Evolutionary conservation across 257 asterid genomes (phyloP).

Genomic region (Solanum okadae): DNA sequence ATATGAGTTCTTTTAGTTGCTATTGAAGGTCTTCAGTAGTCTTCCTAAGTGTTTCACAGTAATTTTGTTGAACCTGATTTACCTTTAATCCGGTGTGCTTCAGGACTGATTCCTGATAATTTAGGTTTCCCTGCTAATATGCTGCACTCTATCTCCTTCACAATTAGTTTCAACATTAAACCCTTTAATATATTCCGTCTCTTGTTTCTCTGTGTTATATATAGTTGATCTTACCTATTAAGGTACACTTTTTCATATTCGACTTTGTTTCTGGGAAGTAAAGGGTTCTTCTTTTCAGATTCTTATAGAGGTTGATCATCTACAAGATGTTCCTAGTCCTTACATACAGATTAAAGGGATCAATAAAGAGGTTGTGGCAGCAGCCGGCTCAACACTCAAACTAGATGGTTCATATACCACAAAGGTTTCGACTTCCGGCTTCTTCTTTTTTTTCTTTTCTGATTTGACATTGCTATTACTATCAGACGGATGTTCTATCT

Average conservation of each 20-base stretch:
- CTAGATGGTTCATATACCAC: constrained; percentile 94
- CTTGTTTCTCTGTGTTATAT: not conserved
- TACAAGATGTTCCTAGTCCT: constrained; percentile 84
- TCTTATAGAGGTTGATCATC: constrained; percentile 93
- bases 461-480: not conserved
- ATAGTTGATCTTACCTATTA: not conserved
- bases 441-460: not conserved
- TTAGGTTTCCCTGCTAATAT: not conserved
- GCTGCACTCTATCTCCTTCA: not conserved
- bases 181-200: not conserved
- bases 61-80: not conserved
- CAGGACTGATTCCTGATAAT: not conserved
- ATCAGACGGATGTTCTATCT: not conserved
- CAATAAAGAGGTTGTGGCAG: constrained; percentile 71
- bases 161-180: not conserved
- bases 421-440: constrained; percentile 38
- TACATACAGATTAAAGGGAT: constrained; percentile 91
- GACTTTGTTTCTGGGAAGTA: not conserved
- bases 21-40: not conserved
- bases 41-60: not conserved
- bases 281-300: constrained; percentile 34
- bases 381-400: constrained; percentile 79
- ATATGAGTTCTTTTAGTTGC: not conserved
- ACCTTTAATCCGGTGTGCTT: not conserved
- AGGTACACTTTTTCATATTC: not conserved